phyloP scores from a whole-genome alignment of 257 asterid species.

The Coffea canephora region DNA sequence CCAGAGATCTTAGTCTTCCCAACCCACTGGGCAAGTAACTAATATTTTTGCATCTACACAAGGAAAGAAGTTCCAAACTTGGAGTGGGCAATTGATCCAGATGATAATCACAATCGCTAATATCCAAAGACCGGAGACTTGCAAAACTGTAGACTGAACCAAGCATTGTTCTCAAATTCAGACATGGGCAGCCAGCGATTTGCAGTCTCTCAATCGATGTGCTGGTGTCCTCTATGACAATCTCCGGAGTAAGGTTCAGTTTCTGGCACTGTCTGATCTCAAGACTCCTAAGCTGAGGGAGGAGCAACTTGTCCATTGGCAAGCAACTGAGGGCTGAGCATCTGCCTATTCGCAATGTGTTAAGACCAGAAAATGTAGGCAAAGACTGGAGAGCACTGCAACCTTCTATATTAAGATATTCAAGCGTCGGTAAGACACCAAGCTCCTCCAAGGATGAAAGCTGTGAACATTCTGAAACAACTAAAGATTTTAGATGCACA shows the following conservation, averaged over 20 bases:
- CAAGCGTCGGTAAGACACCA: background rate
- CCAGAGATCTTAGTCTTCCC: background rate
- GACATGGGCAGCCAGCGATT: too few relatives aligned
- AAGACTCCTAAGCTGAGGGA: too few relatives aligned
- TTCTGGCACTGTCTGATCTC: too few relatives aligned
- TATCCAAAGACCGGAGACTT: too few relatives aligned
- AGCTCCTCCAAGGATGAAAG: background rate
- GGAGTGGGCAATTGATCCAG: conserved; percentile 18
- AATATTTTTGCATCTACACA: conserved; percentile 5
- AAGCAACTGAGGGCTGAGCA: conserved; percentile 9
- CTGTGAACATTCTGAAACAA: too few relatives aligned
- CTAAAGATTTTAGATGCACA: too few relatives aligned
- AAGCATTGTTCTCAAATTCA: too few relatives aligned
- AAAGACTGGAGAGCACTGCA: conserved; percentile 2
- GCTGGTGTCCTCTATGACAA: too few relatives aligned
- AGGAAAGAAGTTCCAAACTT: conserved; percentile 9
- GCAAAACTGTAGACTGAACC: too few relatives aligned
- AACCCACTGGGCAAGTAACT: conserved; percentile 7
- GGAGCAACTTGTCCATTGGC: background rate
- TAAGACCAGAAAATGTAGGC: conserved; percentile 7
- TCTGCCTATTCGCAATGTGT: background rate
- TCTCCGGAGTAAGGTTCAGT: too few relatives aligned
- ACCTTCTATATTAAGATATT: background rate
- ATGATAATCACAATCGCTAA: conserved; percentile 16
- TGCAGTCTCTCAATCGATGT: too few relatives aligned